phyloP scores from a whole-genome alignment of 208 protist genomes.

The Leishmania guyanensis region DNA sequence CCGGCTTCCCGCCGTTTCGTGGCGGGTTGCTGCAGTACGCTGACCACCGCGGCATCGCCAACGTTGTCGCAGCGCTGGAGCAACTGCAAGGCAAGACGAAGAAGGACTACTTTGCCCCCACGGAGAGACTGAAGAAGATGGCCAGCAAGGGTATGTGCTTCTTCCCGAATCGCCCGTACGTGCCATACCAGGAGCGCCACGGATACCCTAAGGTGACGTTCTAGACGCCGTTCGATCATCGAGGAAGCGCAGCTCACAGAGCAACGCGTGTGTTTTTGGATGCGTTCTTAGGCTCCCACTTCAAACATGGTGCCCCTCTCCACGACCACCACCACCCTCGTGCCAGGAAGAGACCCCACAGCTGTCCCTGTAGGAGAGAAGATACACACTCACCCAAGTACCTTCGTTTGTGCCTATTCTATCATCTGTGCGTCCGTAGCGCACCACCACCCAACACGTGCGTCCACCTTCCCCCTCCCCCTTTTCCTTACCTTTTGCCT shows the following conservation, averaged over 20 bases:
- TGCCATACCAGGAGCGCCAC: slow-evolving; percentile 73
- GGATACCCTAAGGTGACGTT: slow-evolving; percentile 59
- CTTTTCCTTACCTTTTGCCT: background rate
- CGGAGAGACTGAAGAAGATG: slow-evolving; percentile 60
- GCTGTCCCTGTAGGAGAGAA: background rate
- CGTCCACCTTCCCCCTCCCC: background rate
- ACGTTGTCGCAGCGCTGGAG: slow-evolving; percentile 58
- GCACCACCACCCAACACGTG: background rate
- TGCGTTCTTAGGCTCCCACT: background rate
- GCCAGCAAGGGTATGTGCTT: slow-evolving; percentile 62
- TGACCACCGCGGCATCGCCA: slow-evolving; percentile 62
- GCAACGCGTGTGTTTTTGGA: background rate
- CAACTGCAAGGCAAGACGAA: slow-evolving; percentile 48
- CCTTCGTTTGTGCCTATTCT: background rate
- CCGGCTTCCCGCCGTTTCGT: slow-evolving; percentile 83
- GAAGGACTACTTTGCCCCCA: slow-evolving; percentile 66
- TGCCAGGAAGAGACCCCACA: background rate
- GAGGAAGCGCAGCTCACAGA: background rate
- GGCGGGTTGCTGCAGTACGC: slow-evolving; percentile 84
- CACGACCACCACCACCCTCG: background rate
- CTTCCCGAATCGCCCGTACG: slow-evolving; percentile 76
- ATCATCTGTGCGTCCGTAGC: background rate
- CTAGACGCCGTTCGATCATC: slow-evolving; percentile 15
- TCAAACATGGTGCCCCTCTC: background rate
- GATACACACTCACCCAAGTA: background rate